phyloP scores from a whole-genome alignment of 1,284 basidiomycete genomes.

The Cryptococcus floricola region DNA sequence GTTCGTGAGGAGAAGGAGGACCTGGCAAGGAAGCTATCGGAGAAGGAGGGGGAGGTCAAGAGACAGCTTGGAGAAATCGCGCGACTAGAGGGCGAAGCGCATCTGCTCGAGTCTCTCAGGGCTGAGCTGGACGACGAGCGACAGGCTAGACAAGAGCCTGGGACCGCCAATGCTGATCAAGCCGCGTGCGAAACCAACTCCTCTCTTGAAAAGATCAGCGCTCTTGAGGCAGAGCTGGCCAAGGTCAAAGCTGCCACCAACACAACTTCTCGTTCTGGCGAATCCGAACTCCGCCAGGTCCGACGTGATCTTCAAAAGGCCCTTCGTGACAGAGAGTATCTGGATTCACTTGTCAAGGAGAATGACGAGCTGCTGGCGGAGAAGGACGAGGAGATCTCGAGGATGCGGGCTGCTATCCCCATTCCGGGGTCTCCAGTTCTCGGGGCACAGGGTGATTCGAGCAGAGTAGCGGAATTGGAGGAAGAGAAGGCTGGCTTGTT shows the following conservation, averaged over 20 bases:
- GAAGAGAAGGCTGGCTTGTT: slow-evolving; percentile 7
- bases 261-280: slow-evolving; percentile 3
- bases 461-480: slow-evolving; percentile 6
- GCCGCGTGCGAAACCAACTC: slow-evolving; percentile 1
- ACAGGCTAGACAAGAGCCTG: slow-evolving; percentile 1
- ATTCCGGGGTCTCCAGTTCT: slow-evolving; percentile 16
- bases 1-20: slow-evolving; percentile 20
- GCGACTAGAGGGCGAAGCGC: slow-evolving; percentile 1
- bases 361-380: slow-evolving; percentile 21
- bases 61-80: slow-evolving; percentile 14
- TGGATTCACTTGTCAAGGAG: slow-evolving; percentile 20
- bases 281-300: slow-evolving; percentile 12
- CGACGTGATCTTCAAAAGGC: slow-evolving; percentile 25
- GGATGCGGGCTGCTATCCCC: slow-evolving; percentile 18
- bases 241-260: slow-evolving; percentile 6
- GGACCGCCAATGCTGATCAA: neutral
- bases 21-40: slow-evolving; percentile 9
- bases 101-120: slow-evolving; percentile 15
- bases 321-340: slow-evolving; percentile 19
- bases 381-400: slow-evolving; percentile 23
- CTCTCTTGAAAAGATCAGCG: slow-evolving; percentile 9
- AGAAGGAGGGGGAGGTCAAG: slow-evolving; percentile 15
- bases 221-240: slow-evolving; percentile 20
- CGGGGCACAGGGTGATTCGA: neutral
- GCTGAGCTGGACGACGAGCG: slow-evolving; percentile 14